These are phyloP conservation scores for Rhizomucor miehei DNA, from an alignment of 371 early-diverging fungal genomes.

Conservation along the genomic window DNA sequence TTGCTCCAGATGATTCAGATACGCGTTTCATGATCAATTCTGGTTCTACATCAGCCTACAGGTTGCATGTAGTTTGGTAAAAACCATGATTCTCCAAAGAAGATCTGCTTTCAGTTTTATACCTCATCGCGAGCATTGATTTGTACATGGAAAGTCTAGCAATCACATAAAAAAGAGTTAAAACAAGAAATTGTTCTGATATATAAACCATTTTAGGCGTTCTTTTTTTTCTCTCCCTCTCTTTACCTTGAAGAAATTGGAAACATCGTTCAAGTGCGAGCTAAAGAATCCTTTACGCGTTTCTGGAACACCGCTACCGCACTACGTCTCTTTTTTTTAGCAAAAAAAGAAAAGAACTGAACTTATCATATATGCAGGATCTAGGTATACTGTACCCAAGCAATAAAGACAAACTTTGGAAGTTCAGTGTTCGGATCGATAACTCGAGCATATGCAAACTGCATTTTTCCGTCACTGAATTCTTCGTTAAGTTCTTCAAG, in stretches of 20 bases:
- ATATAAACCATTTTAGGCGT: neutral
- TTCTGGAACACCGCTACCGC: constrained; percentile 94
- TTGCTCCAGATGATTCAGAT: constrained; percentile 82
- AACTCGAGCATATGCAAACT: constrained; percentile 85
- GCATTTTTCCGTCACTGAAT: constrained; percentile 86
- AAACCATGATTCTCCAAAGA: too few species aligned
- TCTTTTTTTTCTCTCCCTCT: constrained; percentile 2
- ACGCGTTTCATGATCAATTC: constrained; percentile 83
- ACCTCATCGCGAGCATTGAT: constrained; percentile 86
- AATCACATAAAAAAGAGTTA: too few species aligned
- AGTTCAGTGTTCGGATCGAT: constrained; percentile 85
- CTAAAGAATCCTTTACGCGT: constrained; percentile 85
- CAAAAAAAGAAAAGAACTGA: constrained; percentile 2
- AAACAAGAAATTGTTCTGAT: too few species aligned
- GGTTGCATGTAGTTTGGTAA: too few species aligned
- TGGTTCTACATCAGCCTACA: constrained; percentile 79
- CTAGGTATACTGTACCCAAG: constrained; percentile 79
- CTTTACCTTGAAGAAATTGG: constrained; percentile 72
- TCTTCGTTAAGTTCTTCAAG: constrained; percentile 89
- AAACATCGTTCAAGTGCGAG: constrained; percentile 79
- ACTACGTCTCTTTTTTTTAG: too few species aligned
- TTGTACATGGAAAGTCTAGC: constrained; percentile 86
- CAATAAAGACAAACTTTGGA: constrained; percentile 87
- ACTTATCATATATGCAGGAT: neutral
- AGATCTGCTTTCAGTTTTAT: too few species aligned